Conservation (phyloP, 2,329 filamentous ascomycete species). For the Botrytis aclada region DNA sequence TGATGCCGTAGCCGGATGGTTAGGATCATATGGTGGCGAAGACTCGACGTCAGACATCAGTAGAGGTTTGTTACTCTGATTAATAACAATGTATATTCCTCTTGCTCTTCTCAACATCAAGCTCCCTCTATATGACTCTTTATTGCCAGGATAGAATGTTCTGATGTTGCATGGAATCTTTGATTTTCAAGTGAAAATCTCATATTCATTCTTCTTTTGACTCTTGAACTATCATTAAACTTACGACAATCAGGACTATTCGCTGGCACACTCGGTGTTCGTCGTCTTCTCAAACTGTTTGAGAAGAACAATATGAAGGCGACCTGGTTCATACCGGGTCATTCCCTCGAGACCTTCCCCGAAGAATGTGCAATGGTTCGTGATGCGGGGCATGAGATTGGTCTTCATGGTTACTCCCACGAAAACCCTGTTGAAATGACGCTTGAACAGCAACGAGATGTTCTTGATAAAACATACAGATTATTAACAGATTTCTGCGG, state of each 20-base stretch:
- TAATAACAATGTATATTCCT: neutral
- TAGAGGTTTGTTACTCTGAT: conserved; percentile 47
- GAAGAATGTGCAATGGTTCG: conserved; percentile 60
- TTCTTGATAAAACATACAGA: conserved; percentile 70
- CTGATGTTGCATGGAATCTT: neutral
- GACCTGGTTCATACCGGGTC: conserved; percentile 63
- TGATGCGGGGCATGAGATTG: conserved; percentile 62
- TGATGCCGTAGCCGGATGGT: conserved; percentile 73
- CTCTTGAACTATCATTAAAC: neutral
- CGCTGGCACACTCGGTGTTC: conserved; percentile 64
- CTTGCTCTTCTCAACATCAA: neutral
- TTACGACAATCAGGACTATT: conserved; percentile 50
- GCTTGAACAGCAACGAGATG: conserved; percentile 70
- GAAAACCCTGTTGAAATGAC: conserved; percentile 71
- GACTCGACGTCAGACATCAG: conserved; percentile 71
- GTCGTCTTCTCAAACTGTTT: conserved; percentile 67
- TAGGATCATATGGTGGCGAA: conserved; percentile 71
- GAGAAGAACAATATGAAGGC: conserved; percentile 70
- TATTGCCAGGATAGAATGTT: neutral
- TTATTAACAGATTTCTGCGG: conserved; percentile 69
- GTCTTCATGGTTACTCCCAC: conserved; percentile 70
- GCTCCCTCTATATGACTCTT: neutral
- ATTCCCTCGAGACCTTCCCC: conserved; percentile 63
- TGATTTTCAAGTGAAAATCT: neutral
- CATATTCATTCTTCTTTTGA: neutral